Base-by-base conservation (phyloP, 2,329 filamentous ascomycete genomes). In the Hypoxylon sp. region DNA sequence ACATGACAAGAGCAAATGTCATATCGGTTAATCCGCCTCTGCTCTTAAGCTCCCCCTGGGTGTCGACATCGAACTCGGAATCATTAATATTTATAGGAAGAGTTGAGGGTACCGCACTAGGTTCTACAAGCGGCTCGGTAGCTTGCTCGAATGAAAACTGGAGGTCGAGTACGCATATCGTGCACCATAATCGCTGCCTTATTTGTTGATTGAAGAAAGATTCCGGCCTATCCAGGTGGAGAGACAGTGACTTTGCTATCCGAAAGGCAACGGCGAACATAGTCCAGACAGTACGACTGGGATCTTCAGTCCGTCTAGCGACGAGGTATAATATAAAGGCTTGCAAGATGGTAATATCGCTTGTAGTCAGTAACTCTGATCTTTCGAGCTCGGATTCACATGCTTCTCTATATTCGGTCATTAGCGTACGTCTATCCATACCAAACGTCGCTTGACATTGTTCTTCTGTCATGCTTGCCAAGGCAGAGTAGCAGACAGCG, bases 271-370 rank as follows among this genome's bases (percentile, higher is more conserved):
- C 59, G 0, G 76, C 71, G 1, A 77, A 29, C 35, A 79, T 64
- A 3, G 76, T 76, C 76, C 76, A 79, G 3, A 76, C 75, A 2
- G 74, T 73, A 3, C 65, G 66, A 39, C 68, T 74, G 6, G 68
- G 70, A 15, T 77, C 76, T 62, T 75, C 72, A n/a, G 70, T 60
- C 62, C 72, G 52, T 32, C 69, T 72, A 27, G 69, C 73, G 48
- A 74, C 66, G 68, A 80, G 67, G 58, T 78, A 78, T 21, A 78
- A 55, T 19, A 78, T 69, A 62, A 78, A 78, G 0, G 75, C 75
- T 39, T 78, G 76, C 1, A 78, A 68, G 17, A 75, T 68, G 4
- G 74, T 74, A 1, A 74, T 73, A 47, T 77, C 75, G n/a, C 58
- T 56, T 6, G 76, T 76, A 1, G 71, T 70, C 0, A 78, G 57